phyloP scores from a whole-genome alignment of 2,329 filamentous ascomycete genomes.

The Talaromyces atroroseus region DNA sequence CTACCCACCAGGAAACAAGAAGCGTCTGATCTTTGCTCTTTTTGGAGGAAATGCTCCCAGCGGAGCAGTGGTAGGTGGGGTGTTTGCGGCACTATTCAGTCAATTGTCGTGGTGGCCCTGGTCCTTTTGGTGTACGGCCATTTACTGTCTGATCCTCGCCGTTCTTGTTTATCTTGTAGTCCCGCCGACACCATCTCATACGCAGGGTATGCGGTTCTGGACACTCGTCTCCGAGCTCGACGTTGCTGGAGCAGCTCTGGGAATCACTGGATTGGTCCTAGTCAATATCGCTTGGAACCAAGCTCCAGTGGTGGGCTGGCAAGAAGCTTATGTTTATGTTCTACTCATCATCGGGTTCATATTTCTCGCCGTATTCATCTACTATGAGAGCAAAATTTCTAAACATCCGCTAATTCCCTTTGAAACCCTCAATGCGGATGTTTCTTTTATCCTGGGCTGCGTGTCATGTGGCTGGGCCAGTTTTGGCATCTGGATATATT shows the following conservation, averaged over 20 bases:
- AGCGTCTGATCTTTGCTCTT: constrained; percentile 55
- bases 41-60: constrained; percentile 48
- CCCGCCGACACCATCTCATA: constrained; percentile 4
- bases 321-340: constrained; percentile 50
- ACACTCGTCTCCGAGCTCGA: constrained; percentile 21
- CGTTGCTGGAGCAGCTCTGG: constrained; percentile 21
- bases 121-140: constrained; percentile 44
- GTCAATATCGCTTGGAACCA: constrained; percentile 66
- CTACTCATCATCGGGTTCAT: constrained; percentile 54
- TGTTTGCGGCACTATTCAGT: constrained; percentile 38
- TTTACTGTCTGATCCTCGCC: constrained; percentile 28
- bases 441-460: constrained; percentile 12
- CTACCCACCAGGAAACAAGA: constrained; percentile 53
- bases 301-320: constrained; percentile 56
- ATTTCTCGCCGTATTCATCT: constrained; percentile 53
- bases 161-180: constrained; percentile 6
- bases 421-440: constrained; percentile 38
- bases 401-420: constrained; percentile 54
- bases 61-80: constrained; percentile 39
- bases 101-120: constrained; percentile 50
- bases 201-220: not conserved
- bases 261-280: constrained; percentile 47
- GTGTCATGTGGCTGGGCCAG: constrained; percentile 20
- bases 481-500: constrained; percentile 53
- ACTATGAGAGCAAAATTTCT: constrained; percentile 42